Evolutionary conservation across 306 rosid genomes (phyloP).

Genomic region (Boehmeria nivea): DNA sequence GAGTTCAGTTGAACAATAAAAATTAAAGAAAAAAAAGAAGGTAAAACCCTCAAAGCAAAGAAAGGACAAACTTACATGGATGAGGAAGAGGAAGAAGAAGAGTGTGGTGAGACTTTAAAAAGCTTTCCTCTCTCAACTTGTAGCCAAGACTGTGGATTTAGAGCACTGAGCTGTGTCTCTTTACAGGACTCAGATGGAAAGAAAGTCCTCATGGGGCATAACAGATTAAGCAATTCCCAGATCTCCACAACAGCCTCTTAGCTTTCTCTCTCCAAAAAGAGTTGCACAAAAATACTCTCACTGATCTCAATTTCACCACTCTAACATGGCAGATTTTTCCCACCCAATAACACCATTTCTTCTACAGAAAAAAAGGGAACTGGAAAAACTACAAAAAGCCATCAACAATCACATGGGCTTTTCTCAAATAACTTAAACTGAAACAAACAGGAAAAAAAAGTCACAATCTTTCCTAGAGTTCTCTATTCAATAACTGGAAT

Average conservation of each 20-base stretch:
- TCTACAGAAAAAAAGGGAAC: too few species aligned
- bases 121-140: slow-evolving; percentile 94
- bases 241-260: slow-evolving; percentile 65
- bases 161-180: slow-evolving; percentile 64
- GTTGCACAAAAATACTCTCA: too few species aligned
- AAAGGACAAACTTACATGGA: slow-evolving; percentile 78
- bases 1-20: slow-evolving; percentile 13
- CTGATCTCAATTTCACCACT: too few species aligned
- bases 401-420: too few species aligned
- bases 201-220: slow-evolving; percentile 85
- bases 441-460: too few species aligned
- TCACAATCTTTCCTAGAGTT: too few species aligned
- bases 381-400: too few species aligned
- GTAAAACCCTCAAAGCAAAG: not conserved
- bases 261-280: slow-evolving; percentile 42
- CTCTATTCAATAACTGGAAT: too few species aligned
- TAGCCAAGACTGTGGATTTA: slow-evolving; percentile 89
- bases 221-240: slow-evolving; percentile 61
- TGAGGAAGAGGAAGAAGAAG: slow-evolving; percentile 32
- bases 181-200: slow-evolving; percentile 70
- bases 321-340: too few species aligned
- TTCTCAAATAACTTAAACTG: too few species aligned
- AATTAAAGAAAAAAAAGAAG: slow-evolving; percentile 1
- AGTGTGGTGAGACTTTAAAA: slow-evolving; percentile 51
- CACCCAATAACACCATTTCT: too few species aligned